Conservation (phyloP, 1,284 basidiomycete species). For the Ustilago curta region DNA sequence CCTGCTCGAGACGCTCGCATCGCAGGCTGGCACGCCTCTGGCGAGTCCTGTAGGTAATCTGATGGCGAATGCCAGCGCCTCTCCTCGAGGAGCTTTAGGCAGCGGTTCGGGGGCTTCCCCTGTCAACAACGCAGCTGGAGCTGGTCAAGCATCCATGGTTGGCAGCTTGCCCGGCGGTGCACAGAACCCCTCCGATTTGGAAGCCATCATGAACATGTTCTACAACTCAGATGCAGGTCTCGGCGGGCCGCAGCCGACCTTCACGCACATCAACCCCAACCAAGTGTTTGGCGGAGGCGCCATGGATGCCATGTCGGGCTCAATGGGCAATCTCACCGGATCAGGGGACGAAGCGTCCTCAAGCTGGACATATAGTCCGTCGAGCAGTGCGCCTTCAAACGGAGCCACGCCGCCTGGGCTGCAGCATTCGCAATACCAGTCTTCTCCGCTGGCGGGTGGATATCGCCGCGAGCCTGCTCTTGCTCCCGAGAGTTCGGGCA, state of each 20-base stretch:
- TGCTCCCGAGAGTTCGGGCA: conserved; percentile 20
- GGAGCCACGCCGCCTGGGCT: conserved; percentile 47
- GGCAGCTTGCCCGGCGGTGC: conserved; percentile 16
- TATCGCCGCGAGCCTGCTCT: conserved; percentile 33
- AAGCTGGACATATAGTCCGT: conserved; percentile 60
- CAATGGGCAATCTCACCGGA: conserved; percentile 33
- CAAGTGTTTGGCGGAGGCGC: conserved; percentile 54
- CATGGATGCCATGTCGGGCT: conserved; percentile 30
- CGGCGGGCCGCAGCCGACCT: conserved; percentile 40
- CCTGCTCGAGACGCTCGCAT: conserved; percentile 47
- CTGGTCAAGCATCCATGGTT: conserved; percentile 1
- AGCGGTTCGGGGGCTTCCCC: conserved; percentile 47
- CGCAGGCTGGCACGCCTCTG: conserved; percentile 43
- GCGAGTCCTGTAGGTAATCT: conserved; percentile 27
- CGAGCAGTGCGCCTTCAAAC: conserved; percentile 51
- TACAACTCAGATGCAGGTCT: conserved; percentile 60
- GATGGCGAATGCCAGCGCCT: conserved; percentile 26
- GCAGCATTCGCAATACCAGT: conserved; percentile 50
- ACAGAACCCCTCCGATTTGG: conserved; percentile 48
- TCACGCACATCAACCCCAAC: conserved; percentile 66
- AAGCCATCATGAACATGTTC: conserved; percentile 65
- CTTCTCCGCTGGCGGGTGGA: conserved; percentile 42
- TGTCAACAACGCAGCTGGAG: conserved; percentile 6
- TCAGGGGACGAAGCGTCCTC: conserved; percentile 59
- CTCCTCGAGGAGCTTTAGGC: conserved; percentile 36